Percentiles rank a stretch among this genome's conserved stretches.
Conservation (phyloP, 495 filamentous ascomycete genomes). For the Elasticomyces elasticus region DNA sequence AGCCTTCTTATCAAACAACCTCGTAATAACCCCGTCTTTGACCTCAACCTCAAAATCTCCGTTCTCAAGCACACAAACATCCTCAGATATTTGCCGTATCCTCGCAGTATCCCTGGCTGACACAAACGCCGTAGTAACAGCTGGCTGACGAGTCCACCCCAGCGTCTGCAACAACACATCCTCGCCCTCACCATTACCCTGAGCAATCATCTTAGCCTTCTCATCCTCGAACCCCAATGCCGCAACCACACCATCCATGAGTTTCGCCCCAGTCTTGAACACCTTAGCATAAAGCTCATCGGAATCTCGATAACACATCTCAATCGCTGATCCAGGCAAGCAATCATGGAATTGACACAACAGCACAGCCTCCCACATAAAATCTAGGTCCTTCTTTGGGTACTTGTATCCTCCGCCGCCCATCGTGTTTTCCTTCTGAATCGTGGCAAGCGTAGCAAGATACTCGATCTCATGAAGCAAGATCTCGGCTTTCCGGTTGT, state of each 20-base stretch:
- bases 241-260: constrained; percentile 60
- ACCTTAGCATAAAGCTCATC: constrained; percentile 73
- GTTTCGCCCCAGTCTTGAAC: constrained; percentile 62
- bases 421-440: constrained; percentile 34
- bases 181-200: background rate
- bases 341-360: constrained; percentile 97
- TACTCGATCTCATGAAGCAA: constrained; percentile 79
- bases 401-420: constrained; percentile 55
- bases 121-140: background rate
- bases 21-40: constrained; percentile 65
- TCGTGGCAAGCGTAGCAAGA: constrained; percentile 73
- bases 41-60: constrained; percentile 61
- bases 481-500: constrained; percentile 78
- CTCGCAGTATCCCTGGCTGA: background rate
- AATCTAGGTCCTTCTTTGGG: constrained; percentile 80
- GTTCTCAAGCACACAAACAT: constrained; percentile 70
- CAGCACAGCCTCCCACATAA: constrained; percentile 81
- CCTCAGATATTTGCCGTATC: constrained; percentile 53
- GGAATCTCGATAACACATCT: constrained; percentile 94
- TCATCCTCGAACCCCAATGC: constrained; percentile 50
- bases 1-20: constrained; percentile 60
- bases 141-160: constrained; percentile 37
- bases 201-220: too few species aligned
- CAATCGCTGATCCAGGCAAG: constrained; percentile 86
- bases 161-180: constrained; percentile 23